These are phyloP conservation scores for Epichloe festucae DNA, from an alignment of 2,329 filamentous ascomycete genomes.

Conservation along the genomic window DNA sequence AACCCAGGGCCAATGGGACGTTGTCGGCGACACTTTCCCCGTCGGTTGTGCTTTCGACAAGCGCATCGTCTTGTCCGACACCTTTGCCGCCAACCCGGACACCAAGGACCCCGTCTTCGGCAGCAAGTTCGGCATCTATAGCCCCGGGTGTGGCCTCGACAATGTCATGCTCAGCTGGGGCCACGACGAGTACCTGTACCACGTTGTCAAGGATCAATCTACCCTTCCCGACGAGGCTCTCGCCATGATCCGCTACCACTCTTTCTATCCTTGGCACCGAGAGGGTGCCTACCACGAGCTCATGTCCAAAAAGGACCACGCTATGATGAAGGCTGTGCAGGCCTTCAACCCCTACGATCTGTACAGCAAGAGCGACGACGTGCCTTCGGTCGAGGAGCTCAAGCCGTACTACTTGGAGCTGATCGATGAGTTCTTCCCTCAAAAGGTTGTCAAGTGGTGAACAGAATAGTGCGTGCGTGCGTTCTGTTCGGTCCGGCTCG, in stretches of 20 bases:
- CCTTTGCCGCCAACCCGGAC: constrained; percentile 69
- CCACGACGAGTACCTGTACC: constrained; percentile 79
- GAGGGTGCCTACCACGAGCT: constrained; percentile 68
- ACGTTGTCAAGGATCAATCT: constrained; percentile 72
- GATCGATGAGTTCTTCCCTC: constrained; percentile 30
- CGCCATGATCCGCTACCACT: constrained; percentile 89
- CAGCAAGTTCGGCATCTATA: constrained; percentile 70
- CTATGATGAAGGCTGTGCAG: constrained; percentile 67
- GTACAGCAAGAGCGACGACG: constrained; percentile 80
- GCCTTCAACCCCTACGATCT: constrained; percentile 88
- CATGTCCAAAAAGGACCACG: constrained; percentile 71
- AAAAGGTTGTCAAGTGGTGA: constrained; percentile 25
- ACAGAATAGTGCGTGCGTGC: neutral
- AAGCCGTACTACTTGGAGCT: constrained; percentile 42
- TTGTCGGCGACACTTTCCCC: constrained; percentile 77
- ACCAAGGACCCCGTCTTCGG: constrained; percentile 55
- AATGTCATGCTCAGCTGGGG: constrained; percentile 88
- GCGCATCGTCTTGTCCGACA: constrained; percentile 68
- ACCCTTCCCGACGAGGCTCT: constrained; percentile 68
- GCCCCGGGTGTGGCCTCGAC: constrained; percentile 65
- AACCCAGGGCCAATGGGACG: constrained; percentile 84
- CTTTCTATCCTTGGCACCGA: constrained; percentile 84
- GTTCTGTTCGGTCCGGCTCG: neutral
- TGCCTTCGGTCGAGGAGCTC: constrained; percentile 62
- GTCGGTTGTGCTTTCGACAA: constrained; percentile 65